A percentile compares a stretch with the other conserved stretches of the same genome.
Conservation (phyloP, 139 green algal species). For the Chlorella sp. region DNA sequence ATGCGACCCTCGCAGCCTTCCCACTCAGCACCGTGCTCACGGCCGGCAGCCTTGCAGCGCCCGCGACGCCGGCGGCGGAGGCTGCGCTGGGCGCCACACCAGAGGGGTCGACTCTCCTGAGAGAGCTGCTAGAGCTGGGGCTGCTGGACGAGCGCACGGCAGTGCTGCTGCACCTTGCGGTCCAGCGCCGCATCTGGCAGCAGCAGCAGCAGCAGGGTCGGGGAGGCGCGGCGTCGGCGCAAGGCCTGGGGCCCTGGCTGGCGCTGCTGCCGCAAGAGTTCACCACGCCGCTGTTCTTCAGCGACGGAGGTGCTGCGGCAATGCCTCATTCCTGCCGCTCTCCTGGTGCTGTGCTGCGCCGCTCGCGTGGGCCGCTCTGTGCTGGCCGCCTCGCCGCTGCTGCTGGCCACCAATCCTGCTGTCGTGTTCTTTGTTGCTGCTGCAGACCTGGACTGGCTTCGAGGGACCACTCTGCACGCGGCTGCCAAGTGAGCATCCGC, state of each 20-base stretch:
- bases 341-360: too few relatives aligned
- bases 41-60: slow-evolving; percentile 14
- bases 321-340: too few relatives aligned
- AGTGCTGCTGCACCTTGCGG: slow-evolving; percentile 64
- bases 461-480: slow-evolving; percentile 67
- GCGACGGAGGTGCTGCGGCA: too few relatives aligned
- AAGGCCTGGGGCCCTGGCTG: slow-evolving; percentile 32
- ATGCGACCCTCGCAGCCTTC: slow-evolving; percentile 41
- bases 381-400: too few relatives aligned
- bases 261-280: slow-evolving; percentile 46
- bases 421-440: too few relatives aligned
- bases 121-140: slow-evolving; percentile 42
- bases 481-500: slow-evolving; percentile 57
- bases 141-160: slow-evolving; percentile 58
- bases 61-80: slow-evolving; percentile 1
- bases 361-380: too few relatives aligned
- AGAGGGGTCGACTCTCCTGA: too few relatives aligned
- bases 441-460: slow-evolving; percentile 64
- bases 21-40: slow-evolving; percentile 36
- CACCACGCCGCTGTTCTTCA: slow-evolving; percentile 51
- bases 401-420: too few relatives aligned
- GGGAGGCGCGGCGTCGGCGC: not conserved
- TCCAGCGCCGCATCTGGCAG: slow-evolving; percentile 50
- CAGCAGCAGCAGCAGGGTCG: not conserved
- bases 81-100: too few relatives aligned